Evolutionary conservation across 1,284 basidiomycete genomes (phyloP), one percentile per base, ranked within the genome.

Genomic region (Neotropicomus parvogracilis): DNA sequence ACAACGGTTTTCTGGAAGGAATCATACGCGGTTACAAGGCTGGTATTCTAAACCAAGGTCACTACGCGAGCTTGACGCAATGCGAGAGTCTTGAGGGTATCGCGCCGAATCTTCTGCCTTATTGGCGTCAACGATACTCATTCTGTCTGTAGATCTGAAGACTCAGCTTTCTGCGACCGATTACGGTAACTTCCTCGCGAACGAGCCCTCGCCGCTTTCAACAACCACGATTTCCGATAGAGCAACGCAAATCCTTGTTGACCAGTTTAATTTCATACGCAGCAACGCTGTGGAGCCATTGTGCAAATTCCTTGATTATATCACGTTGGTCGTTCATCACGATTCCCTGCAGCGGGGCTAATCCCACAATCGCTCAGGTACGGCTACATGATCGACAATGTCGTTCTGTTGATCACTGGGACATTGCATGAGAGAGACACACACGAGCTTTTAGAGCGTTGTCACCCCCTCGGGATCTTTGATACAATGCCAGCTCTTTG

Each of bases 341-440:
- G 44, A 43, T 55, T 36, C 20, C 20, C 19, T 37, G 36, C 35
- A 32, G 28, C 41, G n/a, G 24, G 41, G 43, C 47, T 53, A 36
- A 55, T 54, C 21, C 6, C 31, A 43, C 37, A 17, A 29, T 42
- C 26, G 14, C 16, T 28, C 44, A 94, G 91, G 37, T 97, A 97
- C 66, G 91, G 85, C 24, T 99, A 99, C 74, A 99, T 99, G 97
- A 99, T 99, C 63, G 97, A 99, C 81, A 99, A 99, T 67, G 91
- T 99, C 63, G 88, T 99, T 54, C 79, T 99, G 43, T 80, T 99
- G 62, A 99, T 99, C 55, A 97, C 97, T 16, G 97, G 97, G 31
- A 99, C 95, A 2, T 73, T 99, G 33, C 95, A 99, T 64, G 95
- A 97, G 69, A 79, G 97, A 54, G 95, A 99, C 69, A 98, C 95